Evolutionary conservation across 306 rosid genomes (phyloP).

Genomic region (Vicia villosa): DNA sequence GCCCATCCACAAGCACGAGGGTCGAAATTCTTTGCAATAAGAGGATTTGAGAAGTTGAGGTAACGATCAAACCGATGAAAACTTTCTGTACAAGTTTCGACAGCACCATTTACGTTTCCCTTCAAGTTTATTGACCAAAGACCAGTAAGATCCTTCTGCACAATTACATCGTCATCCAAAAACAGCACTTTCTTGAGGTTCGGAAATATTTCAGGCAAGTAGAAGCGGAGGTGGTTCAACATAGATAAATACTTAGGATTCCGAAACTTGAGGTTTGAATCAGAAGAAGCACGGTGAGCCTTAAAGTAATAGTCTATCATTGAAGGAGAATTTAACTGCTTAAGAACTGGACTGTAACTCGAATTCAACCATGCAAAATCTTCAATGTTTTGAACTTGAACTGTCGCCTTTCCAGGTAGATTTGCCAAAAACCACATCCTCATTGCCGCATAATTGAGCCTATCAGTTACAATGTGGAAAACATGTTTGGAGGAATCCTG

Average conservation of each 20-base stretch:
- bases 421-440: conserved; percentile 95
- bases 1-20: conserved; percentile 99
- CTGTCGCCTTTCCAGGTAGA: conserved; percentile 73
- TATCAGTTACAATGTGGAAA: conserved; percentile 90
- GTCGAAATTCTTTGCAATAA: conserved; percentile 73
- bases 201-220: conserved; percentile 89
- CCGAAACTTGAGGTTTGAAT: conserved; percentile 81
- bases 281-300: conserved; percentile 72
- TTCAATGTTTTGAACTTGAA: conserved; percentile 87
- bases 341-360: conserved; percentile 91
- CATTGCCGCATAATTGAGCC: conserved; percentile 97
- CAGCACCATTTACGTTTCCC: conserved; percentile 93
- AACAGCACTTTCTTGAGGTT: conserved; percentile 85
- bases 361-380: conserved; percentile 93
- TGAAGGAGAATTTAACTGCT: conserved; percentile 83
- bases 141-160: conserved; percentile 79
- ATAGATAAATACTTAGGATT: conserved; percentile 95
- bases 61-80: conserved; percentile 94
- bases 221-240: conserved; percentile 93
- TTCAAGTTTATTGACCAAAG: conserved; percentile 87
- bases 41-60: conserved; percentile 95
- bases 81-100: conserved; percentile 91
- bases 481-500: conserved; percentile 85
- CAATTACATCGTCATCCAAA: conserved; percentile 93
- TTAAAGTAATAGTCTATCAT: conserved; percentile 90